A percentile compares a stretch with the other conserved stretches of the same genome.
Conservation (phyloP, 169 alveolate genomes). For the Eimeria maxima region DNA sequence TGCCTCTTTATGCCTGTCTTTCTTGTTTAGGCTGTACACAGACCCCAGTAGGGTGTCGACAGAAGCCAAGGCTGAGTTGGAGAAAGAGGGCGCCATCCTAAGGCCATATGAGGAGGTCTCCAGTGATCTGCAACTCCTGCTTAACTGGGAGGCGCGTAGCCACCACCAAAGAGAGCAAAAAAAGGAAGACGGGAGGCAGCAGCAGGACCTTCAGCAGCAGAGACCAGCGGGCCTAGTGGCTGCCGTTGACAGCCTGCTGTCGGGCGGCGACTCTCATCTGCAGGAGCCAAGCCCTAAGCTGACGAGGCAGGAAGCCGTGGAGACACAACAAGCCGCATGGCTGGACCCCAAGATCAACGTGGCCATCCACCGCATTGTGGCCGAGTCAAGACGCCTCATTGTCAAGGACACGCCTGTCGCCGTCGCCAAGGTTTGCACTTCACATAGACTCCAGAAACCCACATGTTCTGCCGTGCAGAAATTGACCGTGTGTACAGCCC, state of each 20-base stretch:
- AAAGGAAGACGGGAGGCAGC: not conserved
- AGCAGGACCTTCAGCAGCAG: constrained; percentile 2
- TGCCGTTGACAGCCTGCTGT: constrained; percentile 26
- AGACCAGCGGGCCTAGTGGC: constrained; percentile 39
- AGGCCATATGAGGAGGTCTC: constrained; percentile 13
- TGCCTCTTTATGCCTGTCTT: not conserved
- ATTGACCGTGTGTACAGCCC: not conserved
- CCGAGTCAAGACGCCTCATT: constrained; percentile 42
- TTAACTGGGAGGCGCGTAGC: constrained; percentile 12
- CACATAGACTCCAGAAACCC: not conserved
- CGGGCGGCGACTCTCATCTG: not conserved
- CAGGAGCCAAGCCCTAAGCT: constrained; percentile 40
- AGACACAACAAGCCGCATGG: constrained; percentile 22
- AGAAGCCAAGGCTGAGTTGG: constrained; percentile 44
- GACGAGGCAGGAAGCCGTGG: constrained; percentile 21
- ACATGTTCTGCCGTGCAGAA: not conserved
- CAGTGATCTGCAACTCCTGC: constrained; percentile 42
- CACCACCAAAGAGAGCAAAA: constrained; percentile 66
- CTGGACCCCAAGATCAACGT: constrained; percentile 67
- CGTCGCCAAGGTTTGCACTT: constrained; percentile 57
- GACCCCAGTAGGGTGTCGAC: constrained; percentile 56
- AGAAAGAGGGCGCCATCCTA: constrained; percentile 17
- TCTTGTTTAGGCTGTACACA: constrained; percentile 45
- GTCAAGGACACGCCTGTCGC: constrained; percentile 72
- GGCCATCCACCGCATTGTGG: constrained; percentile 39